Evolutionary conservation across 345 rosid species (phyloP).

Genomic region (Murraya paniculata): DNA sequence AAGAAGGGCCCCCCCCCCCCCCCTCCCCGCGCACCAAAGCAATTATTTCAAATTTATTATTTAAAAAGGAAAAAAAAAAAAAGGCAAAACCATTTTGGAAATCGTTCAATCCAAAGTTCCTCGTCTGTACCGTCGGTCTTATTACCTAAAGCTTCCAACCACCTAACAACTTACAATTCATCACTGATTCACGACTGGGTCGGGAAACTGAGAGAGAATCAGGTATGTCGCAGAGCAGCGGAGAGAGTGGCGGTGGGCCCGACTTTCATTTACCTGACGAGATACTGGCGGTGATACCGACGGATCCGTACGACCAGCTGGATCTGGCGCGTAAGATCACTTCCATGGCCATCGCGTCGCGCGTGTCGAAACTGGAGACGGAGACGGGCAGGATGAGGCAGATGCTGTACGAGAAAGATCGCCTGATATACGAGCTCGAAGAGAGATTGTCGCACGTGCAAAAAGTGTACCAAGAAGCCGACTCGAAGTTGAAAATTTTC

Average conservation of each 20-base stretch:
- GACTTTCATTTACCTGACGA: constrained; percentile 71
- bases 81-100: not conserved
- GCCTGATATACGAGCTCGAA: constrained; percentile 53
- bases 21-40: not conserved
- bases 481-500: constrained; percentile 47
- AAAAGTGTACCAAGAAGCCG: constrained; percentile 49
- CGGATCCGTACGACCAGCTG: constrained; percentile 88
- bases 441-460: constrained; percentile 49
- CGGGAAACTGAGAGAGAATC: not conserved
- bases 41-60: not conserved
- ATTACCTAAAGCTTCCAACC: not conserved
- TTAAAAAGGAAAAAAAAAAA: not conserved
- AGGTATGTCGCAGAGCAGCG: constrained; percentile 32
- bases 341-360: constrained; percentile 91
- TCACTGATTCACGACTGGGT: not conserved
- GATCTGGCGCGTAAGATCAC: constrained; percentile 98
- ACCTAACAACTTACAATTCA: no score
- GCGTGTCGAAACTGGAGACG: constrained; percentile 79
- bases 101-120: not conserved
- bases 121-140: not conserved
- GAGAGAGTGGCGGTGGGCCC: constrained; percentile 33
- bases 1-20: not conserved
- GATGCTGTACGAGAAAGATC: constrained; percentile 64
- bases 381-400: constrained; percentile 53
- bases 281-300: constrained; percentile 74